phyloP scores from a whole-genome alignment of 2,329 filamentous ascomycete genomes.

The Nothopassalora personata region DNA sequence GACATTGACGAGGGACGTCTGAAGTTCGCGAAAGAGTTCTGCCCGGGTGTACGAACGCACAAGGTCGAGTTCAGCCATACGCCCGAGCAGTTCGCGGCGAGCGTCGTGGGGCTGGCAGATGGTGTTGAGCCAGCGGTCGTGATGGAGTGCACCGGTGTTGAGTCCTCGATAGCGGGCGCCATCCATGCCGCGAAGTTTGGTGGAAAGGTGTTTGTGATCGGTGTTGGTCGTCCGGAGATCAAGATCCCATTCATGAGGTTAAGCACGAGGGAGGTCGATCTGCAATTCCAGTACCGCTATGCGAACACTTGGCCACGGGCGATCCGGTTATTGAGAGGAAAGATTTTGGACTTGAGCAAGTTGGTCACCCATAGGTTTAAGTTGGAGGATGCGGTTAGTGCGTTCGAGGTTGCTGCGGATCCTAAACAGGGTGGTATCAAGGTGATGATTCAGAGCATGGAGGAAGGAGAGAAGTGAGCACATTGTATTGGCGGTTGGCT shows the following conservation, averaged over 20 bases:
- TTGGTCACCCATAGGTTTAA: conserved; percentile 84
- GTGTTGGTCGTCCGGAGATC: conserved; percentile 92
- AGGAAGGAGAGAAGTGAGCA: conserved; percentile 31
- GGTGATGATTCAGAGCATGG: conserved; percentile 78
- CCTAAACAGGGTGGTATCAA: conserved; percentile 95
- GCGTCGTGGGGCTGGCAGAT: conserved; percentile 65
- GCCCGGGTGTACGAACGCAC: conserved; percentile 73
- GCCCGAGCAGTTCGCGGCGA: conserved; percentile 65
- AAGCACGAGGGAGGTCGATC: conserved; percentile 84
- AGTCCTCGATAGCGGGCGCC: conserved; percentile 77
- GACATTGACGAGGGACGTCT: conserved; percentile 87
- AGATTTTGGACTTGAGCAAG: conserved; percentile 72
- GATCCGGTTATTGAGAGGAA: conserved; percentile 79
- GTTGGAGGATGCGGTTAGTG: conserved; percentile 80
- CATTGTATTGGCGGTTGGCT: background rate
- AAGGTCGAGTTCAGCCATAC: conserved; percentile 60
- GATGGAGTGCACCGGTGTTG: conserved; percentile 92
- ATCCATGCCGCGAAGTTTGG: conserved; percentile 92
- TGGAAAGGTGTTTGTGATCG: conserved; percentile 94
- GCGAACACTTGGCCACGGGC: conserved; percentile 93
- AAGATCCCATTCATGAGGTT: conserved; percentile 92
- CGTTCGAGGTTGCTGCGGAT: conserved; percentile 83
- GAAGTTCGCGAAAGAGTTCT: conserved; percentile 76
- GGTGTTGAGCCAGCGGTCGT: conserved; percentile 75
- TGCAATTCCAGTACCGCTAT: conserved; percentile 96